A percentile compares a stretch with the other conserved stretches of the same genome.
phyloP scores from a whole-genome alignment of 2,329 filamentous ascomycete genomes.

The Ilyonectria mors-panacis region DNA sequence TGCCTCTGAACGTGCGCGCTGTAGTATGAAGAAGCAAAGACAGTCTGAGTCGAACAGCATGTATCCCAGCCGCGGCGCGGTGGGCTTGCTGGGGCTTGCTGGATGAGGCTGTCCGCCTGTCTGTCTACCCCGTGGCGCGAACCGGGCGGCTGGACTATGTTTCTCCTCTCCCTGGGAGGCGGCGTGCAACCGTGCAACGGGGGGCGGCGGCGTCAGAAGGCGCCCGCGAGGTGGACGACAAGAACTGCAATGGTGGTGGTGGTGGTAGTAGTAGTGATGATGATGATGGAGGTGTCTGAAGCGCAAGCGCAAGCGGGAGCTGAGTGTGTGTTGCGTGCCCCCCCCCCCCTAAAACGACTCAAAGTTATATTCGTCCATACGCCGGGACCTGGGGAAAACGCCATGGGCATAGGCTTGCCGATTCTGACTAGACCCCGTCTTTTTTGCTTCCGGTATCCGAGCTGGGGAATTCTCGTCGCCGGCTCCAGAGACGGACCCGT shows the following conservation, averaged over 20 bases:
- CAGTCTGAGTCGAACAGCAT: slow-evolving; percentile 23
- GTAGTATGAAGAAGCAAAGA: slow-evolving; percentile 15
- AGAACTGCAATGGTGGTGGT: slow-evolving; percentile 18
- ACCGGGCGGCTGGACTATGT: slow-evolving; percentile 45
- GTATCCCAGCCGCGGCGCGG: slow-evolving; percentile 21
- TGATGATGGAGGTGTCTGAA: slow-evolving; percentile 3
- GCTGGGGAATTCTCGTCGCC: slow-evolving; percentile 16
- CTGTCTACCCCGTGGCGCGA: slow-evolving; percentile 41
- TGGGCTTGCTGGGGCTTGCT: slow-evolving; percentile 31
- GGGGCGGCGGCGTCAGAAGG: slow-evolving; percentile 45
- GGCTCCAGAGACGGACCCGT: slow-evolving; percentile 8
- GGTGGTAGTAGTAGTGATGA: slow-evolving; percentile 18
- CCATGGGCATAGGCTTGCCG: slow-evolving; percentile 16
- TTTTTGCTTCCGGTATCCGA: slow-evolving; percentile 23
- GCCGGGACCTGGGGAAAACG: slow-evolving; percentile 1
- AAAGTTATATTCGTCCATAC: slow-evolving; percentile 6
- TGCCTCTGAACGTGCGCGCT: slow-evolving; percentile 18
- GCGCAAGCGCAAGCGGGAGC: background rate
- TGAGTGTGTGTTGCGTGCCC: slow-evolving; percentile 18
- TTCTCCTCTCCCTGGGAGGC: slow-evolving; percentile 36
- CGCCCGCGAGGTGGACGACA: slow-evolving; percentile 30
- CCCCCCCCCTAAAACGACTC: slow-evolving; percentile 1
- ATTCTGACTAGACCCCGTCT: slow-evolving; percentile 5
- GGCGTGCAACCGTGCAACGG: slow-evolving; percentile 43
- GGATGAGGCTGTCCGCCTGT: slow-evolving; percentile 38